phyloP scores from a whole-genome alignment of 371 early-diverging fungal genomes.

The Mortierella sp. region DNA sequence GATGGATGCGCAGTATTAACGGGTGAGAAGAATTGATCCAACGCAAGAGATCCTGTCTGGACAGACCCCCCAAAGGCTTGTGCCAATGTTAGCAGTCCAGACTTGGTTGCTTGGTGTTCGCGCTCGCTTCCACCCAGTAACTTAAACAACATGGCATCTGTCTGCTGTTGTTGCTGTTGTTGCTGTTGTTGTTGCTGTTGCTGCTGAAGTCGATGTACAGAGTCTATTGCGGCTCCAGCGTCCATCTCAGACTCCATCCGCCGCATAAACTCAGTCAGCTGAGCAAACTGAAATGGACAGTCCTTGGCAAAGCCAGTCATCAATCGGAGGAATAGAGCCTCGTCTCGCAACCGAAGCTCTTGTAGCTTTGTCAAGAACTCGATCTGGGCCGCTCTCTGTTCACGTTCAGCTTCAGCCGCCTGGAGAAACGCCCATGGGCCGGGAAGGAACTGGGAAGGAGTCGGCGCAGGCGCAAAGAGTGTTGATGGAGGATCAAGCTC shows the following conservation, averaged over 20 bases:
- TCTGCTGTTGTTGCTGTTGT: constrained; percentile 21
- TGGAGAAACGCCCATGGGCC: constrained; percentile 50
- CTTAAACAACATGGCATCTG: too few relatives aligned
- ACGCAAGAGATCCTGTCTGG: not conserved
- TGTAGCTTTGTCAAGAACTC: constrained; percentile 40
- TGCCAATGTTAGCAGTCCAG: constrained; percentile 22
- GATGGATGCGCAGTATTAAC: not conserved
- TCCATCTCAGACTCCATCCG: constrained; percentile 41
- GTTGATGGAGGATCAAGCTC: constrained; percentile 43
- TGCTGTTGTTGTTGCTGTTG: constrained; percentile 9
- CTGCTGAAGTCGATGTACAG: not conserved
- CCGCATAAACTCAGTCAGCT: constrained; percentile 38
- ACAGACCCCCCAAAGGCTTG: constrained; percentile 28
- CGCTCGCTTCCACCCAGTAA: constrained; percentile 1
- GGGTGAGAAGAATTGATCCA: constrained; percentile 6
- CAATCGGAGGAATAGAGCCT: constrained; percentile 24
- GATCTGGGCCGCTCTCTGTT: constrained; percentile 32
- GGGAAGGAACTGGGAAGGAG: constrained; percentile 23
- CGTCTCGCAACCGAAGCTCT: constrained; percentile 39
- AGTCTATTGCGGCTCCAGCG: not conserved
- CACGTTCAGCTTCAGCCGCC: constrained; percentile 45
- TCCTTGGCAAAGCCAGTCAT: constrained; percentile 47
- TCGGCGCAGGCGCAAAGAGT: constrained; percentile 32
- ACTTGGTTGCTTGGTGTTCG: constrained; percentile 6
- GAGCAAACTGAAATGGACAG: constrained; percentile 44